Percentiles rank a stretch among this genome's conserved stretches.
phyloP scores from a whole-genome alignment of 1,139 yeast species.

The Candida mesenterica region DNA sequence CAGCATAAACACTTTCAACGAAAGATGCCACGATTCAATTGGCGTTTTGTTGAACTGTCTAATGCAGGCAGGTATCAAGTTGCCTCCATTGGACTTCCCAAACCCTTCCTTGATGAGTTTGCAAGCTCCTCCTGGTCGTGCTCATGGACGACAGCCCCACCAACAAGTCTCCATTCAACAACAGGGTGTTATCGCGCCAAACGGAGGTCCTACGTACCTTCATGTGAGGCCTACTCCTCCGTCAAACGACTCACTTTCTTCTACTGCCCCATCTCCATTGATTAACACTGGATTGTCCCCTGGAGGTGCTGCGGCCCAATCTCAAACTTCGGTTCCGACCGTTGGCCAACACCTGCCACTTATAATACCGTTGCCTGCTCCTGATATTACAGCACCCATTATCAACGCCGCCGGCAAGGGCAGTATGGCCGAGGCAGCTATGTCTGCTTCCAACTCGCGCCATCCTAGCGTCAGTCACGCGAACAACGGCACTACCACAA shows the following conservation, averaged over 20 bases:
- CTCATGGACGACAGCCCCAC: conserved; percentile 7
- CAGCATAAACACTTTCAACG: conserved; percentile 54
- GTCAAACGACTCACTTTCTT: conserved; percentile 7
- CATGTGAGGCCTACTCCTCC: conserved; percentile 7
- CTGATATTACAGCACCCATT: conserved; percentile 4
- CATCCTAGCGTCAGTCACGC: conserved; percentile 1
- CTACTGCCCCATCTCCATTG: not conserved
- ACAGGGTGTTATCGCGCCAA: conserved; percentile 1
- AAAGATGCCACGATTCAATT: conserved; percentile 53
- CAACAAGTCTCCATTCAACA: conserved; percentile 4
- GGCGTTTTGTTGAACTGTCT: conserved; percentile 48
- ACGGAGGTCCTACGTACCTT: conserved; percentile 3
- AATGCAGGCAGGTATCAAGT: conserved; percentile 57
- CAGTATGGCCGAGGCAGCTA: too few species aligned
- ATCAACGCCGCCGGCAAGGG: too few species aligned
- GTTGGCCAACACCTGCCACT: conserved; percentile 7
- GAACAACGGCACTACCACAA: not conserved
- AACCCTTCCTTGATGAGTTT: conserved; percentile 28
- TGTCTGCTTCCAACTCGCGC: not conserved
- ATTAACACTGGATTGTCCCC: not conserved
- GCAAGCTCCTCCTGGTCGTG: conserved; percentile 16
- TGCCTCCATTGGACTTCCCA: conserved; percentile 65
- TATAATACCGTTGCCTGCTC: conserved; percentile 3
- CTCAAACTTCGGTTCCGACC: conserved; percentile 8
- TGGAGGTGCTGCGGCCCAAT: not conserved